Base-by-base conservation (phyloP, 257 asterid species). In the Solanum pennellii region DNA sequence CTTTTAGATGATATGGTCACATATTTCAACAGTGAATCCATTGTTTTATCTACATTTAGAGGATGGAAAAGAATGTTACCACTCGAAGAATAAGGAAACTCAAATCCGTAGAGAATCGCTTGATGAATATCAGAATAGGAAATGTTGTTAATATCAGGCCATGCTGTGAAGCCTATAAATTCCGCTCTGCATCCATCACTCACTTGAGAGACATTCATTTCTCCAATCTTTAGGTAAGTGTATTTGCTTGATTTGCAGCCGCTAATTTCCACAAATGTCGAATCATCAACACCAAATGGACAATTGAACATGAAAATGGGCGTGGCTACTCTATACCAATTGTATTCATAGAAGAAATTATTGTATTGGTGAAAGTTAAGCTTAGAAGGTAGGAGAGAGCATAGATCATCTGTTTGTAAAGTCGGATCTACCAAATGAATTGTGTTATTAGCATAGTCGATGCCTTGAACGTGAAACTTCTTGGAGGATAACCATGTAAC, bases 81-180 rank as follows among this genome's bases (percentile, higher is more conserved):
- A 33, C 37, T 33, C 37, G 37, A 33, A 33, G 5, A 47, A 45
- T 2, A 74, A 74, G 0, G 42, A 3, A 89, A 12, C 85, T 91
- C 89, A 42, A 89, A 88, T 2, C 92, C 93, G 44, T 89, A 82
- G 0, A 56, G 15, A 72, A 88, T 65, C 37, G 90, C 86, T 15
- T 45, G 41, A 60, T 88, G 91, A 72, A 88, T 4, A 47, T 89
- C 86, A 47, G 56, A 79, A 85, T 86, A 87, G 2, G 91, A 88
- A 44, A 87, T 7, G 33, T 76, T 68, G 47, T 25, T 47, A 12
- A 47, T 47, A 47, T 13, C 1, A 13, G 56, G 56, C 56, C 56
- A 47, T 47, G 56, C 0, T 0, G 47, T 44, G 0, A 44, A 44
- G 5, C 47, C 5, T 44, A 44, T 44, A 44, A 44, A 3, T 0